Evolutionary conservation across 179 eudicot species (phyloP), one percentile per base, ranked within the genome.

Genomic region (Silene noctiflora): DNA sequence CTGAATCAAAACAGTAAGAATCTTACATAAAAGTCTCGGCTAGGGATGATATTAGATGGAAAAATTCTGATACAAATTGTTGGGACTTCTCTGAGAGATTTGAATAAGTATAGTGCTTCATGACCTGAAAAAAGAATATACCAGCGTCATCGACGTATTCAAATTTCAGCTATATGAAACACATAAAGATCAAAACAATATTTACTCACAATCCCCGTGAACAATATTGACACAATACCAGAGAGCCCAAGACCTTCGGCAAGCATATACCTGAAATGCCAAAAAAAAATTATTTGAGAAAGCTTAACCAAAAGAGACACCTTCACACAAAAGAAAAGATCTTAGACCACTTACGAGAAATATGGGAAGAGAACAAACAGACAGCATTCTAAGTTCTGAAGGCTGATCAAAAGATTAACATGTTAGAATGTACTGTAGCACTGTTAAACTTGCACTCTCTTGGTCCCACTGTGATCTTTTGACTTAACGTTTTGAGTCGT

Each of bases 161-260:
- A 48, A 46, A 68, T 59, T 65, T 76, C 31, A 61, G 31, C 65
- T 69, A 22, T 61, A 24, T 29, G 80, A 67, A 64, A 22, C 27
- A 75, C 20, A 46, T 17, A 71, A 44, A 29, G 21, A 59, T 44
- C 55, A 84, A 69, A 2, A 72, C 12, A 31, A 58, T 7, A 69
- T 65, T 31, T 79, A 89, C 99, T 90, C 83, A 96, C 99, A 64
- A 96, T 91, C 85, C 99, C 99, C 17, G 99, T 96, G 86, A 96
- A 96, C 88, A 96, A 79, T 83, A 96, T 96, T 20, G 99, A 91
- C 19, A 96, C 98, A 59, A 93, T 96, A 75, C 99, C 98, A 75
- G 99, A 96, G 73, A 96, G 96, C 76, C 99, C 99, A 81, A 96
- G 97, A 67, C 99, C 99, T 87, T 96, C 99, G 5, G 99, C 93